Conservation (phyloP, 202 grass and related monocot species). For the Schoenoplectus tabernaemontani region DNA sequence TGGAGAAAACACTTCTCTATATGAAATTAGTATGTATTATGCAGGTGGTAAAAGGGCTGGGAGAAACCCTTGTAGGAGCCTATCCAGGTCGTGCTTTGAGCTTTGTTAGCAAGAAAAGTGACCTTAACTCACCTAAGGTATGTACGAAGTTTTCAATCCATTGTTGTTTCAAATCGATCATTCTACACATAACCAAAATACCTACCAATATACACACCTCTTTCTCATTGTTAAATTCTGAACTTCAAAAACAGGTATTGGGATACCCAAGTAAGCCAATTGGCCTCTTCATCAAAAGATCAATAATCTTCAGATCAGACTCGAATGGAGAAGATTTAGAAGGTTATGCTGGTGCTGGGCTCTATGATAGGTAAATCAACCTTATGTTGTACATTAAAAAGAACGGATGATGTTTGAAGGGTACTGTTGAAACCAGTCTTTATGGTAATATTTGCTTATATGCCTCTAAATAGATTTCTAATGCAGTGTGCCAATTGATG, state of each 20-base stretch:
- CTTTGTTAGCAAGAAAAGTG: slow-evolving; percentile 71
- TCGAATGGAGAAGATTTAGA: slow-evolving; percentile 98
- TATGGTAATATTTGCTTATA: background rate
- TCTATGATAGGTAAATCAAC: slow-evolving; percentile 70
- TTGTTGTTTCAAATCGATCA: background rate
- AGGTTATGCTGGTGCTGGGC: slow-evolving; percentile 93
- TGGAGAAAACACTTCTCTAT: background rate
- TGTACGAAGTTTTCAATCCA: background rate
- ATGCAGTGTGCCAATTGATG: slow-evolving; percentile 83
- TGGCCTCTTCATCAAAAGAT: slow-evolving; percentile 83
- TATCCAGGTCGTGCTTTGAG: slow-evolving; percentile 96
- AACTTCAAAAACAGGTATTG: slow-evolving; percentile 51
- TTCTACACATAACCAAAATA: background rate
- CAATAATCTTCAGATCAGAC: slow-evolving; percentile 95
- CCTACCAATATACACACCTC: background rate
- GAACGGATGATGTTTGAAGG: background rate
- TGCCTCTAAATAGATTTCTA: background rate
- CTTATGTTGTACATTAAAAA: background rate
- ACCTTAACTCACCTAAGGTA: slow-evolving; percentile 76
- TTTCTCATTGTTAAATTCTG: background rate
- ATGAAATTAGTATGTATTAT: background rate
- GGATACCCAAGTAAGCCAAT: slow-evolving; percentile 94
- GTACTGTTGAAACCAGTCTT: background rate
- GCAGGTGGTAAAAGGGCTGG: slow-evolving; percentile 85
- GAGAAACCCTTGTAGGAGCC: slow-evolving; percentile 95